Evolutionary conservation across 2,329 filamentous ascomycete genomes (phyloP).

Genomic region (Arthrobotrys megalospora): DNA sequence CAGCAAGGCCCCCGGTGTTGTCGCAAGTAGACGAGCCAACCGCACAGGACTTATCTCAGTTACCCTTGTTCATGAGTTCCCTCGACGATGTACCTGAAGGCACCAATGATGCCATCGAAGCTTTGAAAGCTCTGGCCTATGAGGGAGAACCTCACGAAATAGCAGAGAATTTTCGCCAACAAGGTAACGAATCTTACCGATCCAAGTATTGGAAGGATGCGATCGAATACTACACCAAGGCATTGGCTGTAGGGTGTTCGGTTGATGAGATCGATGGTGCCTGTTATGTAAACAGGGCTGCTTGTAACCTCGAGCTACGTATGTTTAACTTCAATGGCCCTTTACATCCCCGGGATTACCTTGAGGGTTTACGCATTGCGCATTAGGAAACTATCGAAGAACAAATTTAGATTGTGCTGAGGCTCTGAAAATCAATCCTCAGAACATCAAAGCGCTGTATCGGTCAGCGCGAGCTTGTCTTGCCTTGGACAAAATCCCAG

Average conservation of each 20-base stretch:
- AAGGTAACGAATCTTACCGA: conserved; percentile 90
- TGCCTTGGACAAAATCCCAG: conserved; percentile 81
- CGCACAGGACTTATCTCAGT: conserved; percentile 65
- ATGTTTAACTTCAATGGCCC: conserved; percentile 64
- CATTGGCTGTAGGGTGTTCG: conserved; percentile 76
- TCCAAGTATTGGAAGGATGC: conserved; percentile 83
- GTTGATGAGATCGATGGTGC: conserved; percentile 77
- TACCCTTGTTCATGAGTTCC: conserved; percentile 95
- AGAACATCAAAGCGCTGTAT: conserved; percentile 92
- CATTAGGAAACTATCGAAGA: conserved; percentile 83
- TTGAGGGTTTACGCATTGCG: conserved; percentile 26
- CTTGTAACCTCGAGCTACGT: conserved; percentile 88
- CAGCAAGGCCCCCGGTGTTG: background rate
- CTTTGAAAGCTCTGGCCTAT: conserved; percentile 89
- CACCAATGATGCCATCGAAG: conserved; percentile 74
- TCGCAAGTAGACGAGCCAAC: background rate
- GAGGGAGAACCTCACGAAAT: conserved; percentile 91
- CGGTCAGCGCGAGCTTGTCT: conserved; percentile 84
- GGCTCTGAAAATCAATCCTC: conserved; percentile 82
- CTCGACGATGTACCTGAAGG: conserved; percentile 83
- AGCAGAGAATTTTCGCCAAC: conserved; percentile 82
- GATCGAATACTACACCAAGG: conserved; percentile 91
- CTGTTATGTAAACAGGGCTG: conserved; percentile 87
- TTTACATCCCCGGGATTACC: conserved; percentile 50
- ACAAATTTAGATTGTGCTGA: conserved; percentile 87